Evolutionary conservation across 2,329 filamentous ascomycete species (phyloP).

Genomic region (Coniochaeta prunicola): DNA sequence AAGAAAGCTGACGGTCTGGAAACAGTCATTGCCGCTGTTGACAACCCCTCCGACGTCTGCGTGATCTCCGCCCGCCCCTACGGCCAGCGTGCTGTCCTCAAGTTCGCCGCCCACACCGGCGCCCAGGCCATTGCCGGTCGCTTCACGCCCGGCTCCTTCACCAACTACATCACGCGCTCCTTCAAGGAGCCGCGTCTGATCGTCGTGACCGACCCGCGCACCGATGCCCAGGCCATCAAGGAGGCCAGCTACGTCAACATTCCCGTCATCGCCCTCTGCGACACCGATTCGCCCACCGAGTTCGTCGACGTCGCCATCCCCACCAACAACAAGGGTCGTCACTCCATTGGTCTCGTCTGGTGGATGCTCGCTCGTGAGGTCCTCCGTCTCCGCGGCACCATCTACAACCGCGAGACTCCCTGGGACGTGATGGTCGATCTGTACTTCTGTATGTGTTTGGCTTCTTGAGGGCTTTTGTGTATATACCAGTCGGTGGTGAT

Average conservation of each 20-base stretch:
- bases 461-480: too few relatives aligned
- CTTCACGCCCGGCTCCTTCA: conserved; percentile 99
- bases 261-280: conserved; percentile 97
- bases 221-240: conserved; percentile 99
- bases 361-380: conserved; percentile 99
- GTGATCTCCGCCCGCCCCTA: conserved; percentile 99
- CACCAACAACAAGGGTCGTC: conserved; percentile 99
- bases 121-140: conserved; percentile 97
- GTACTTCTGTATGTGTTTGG: conserved; percentile 84
- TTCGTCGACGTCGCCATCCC: conserved; percentile 99
- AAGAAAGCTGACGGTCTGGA: conserved; percentile 10
- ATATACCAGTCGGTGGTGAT: background rate
- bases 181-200: conserved; percentile 99
- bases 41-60: conserved; percentile 99
- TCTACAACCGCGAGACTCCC: conserved; percentile 89
- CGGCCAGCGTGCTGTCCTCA: conserved; percentile 98
- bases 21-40: conserved; percentile 88
- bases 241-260: conserved; percentile 99
- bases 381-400: conserved; percentile 94
- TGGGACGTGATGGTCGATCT: conserved; percentile 99
- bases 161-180: conserved; percentile 99
- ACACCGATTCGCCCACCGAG: conserved; percentile 98
- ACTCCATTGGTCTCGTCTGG: conserved; percentile 97
- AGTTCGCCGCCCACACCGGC: conserved; percentile 98
- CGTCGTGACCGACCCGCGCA: conserved; percentile 98